Evolutionary conservation across 345 rosid genomes (phyloP).

Genomic region (Lumnitzera racemosa): DNA sequence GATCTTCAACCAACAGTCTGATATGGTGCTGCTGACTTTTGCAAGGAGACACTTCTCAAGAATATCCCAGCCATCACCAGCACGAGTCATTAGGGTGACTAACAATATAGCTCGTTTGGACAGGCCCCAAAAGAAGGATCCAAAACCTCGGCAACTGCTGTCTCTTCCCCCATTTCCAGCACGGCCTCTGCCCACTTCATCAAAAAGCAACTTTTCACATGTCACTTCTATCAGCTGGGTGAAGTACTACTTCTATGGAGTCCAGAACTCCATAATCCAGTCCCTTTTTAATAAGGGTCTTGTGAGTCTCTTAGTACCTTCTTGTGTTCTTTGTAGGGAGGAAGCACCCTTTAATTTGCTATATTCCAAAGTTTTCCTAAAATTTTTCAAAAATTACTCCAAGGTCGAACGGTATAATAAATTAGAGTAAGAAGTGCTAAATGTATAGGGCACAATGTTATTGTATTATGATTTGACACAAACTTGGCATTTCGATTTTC

Average conservation of each 20-base stretch:
- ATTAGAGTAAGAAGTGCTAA: too few relatives aligned
- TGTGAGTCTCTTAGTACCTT: slow-evolving; percentile 28
- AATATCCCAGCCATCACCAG: slow-evolving; percentile 10
- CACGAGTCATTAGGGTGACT: slow-evolving; percentile 51
- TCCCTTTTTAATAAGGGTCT: slow-evolving; percentile 85
- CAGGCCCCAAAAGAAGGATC: slow-evolving; percentile 47
- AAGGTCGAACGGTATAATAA: too few relatives aligned
- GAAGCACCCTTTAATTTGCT: too few relatives aligned
- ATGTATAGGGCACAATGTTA: too few relatives aligned
- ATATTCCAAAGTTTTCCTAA: too few relatives aligned
- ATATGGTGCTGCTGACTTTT: too few relatives aligned
- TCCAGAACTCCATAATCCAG: slow-evolving; percentile 45
- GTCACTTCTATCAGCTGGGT: slow-evolving; percentile 85
- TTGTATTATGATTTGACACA: too few relatives aligned
- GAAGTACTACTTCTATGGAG: slow-evolving; percentile 68
- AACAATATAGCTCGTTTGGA: slow-evolving; percentile 49
- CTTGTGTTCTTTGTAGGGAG: background rate
- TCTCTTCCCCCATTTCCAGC: slow-evolving; percentile 80
- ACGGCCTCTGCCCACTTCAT: slow-evolving; percentile 35
- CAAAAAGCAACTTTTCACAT: slow-evolving; percentile 14
- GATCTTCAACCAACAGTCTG: too few relatives aligned
- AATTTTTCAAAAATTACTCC: too few relatives aligned
- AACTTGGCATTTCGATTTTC: background rate
- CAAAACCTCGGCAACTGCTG: slow-evolving; percentile 80
- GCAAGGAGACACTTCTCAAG: slow-evolving; percentile 9